Percentiles rank a stretch among this genome's conserved stretches.
These are phyloP conservation scores for Calophaca sinica DNA, from an alignment of 306 rosid genomes.

Conservation along the genomic window DNA sequence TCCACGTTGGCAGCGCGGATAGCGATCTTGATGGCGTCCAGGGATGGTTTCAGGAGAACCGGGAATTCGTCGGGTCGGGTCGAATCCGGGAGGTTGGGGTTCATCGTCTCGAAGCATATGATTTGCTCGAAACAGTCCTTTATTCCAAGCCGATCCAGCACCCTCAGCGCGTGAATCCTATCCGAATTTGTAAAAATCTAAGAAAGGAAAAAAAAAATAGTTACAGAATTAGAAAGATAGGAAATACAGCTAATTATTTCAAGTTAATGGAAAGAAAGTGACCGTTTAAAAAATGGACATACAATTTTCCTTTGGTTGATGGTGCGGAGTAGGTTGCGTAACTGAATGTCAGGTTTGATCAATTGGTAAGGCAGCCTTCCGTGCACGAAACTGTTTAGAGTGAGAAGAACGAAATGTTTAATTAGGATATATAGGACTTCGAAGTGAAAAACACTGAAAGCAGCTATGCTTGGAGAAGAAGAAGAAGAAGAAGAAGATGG, in stretches of 20 bases:
- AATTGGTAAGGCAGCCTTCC: slow-evolving; percentile 85
- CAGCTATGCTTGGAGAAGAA: neutral
- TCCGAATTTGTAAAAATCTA: slow-evolving; percentile 92
- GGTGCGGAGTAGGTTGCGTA: slow-evolving; percentile 64
- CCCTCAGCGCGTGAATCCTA: slow-evolving; percentile 69
- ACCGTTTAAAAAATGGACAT: neutral
- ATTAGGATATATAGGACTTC: neutral
- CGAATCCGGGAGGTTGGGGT: slow-evolving; percentile 70
- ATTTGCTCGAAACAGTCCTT: slow-evolving; percentile 75
- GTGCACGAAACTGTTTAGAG: slow-evolving; percentile 74
- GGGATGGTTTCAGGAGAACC: slow-evolving; percentile 78
- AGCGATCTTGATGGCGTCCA: slow-evolving; percentile 68
- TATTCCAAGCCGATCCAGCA: slow-evolving; percentile 65
- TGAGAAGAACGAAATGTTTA: neutral
- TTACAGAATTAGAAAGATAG: neutral
- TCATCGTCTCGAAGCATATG: slow-evolving; percentile 85
- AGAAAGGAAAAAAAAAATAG: neutral
- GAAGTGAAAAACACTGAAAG: no score
- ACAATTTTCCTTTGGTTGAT: slow-evolving; percentile 79
- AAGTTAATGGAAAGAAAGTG: neutral
- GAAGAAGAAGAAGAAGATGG: neutral
- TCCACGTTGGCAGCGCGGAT: slow-evolving; percentile 64
- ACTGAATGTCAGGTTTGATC: slow-evolving; percentile 69
- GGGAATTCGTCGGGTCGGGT: slow-evolving; percentile 77
- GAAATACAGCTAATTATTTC: neutral